Evolutionary conservation across 2,329 filamentous ascomycete species (phyloP).

Genomic region (Rosellinia necatrix): DNA sequence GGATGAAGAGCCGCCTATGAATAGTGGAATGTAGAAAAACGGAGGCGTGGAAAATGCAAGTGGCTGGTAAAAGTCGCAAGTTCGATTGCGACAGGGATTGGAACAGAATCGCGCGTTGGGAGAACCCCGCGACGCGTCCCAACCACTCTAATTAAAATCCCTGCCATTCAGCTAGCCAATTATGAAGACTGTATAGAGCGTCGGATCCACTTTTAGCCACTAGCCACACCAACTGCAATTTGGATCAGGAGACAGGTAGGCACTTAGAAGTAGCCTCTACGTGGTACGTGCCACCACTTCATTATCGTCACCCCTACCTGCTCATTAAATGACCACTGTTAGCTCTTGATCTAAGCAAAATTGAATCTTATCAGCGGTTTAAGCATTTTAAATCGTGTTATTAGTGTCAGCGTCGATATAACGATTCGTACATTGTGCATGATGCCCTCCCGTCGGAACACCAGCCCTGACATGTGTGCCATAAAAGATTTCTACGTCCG

Average conservation of each 20-base stretch:
- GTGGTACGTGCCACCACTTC: no score
- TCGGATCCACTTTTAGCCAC: no score
- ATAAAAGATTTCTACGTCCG: constrained; percentile 15
- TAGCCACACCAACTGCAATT: no score
- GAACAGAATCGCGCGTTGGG: constrained; percentile 8
- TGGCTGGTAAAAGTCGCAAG: constrained; percentile 35
- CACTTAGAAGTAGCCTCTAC: no score
- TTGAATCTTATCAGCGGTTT: not conserved
- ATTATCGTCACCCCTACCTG: no score
- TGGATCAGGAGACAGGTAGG: no score
- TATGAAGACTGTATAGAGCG: no score
- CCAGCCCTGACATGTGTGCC: constrained; percentile 11
- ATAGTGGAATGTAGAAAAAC: constrained; percentile 25
- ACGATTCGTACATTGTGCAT: constrained; percentile 21
- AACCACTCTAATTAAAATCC: constrained; percentile 42
- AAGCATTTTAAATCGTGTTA: constrained; percentile 17
- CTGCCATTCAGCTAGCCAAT: constrained; percentile 23
- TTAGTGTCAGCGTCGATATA: constrained; percentile 21
- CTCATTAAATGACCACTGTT: not conserved
- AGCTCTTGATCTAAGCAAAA: no score
- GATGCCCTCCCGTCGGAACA: constrained; percentile 19
- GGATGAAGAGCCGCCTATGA: constrained; percentile 14
- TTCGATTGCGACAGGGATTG: constrained; percentile 1
- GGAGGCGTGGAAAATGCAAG: constrained; percentile 31
- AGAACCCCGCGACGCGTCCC: constrained; percentile 27